Percentiles rank a stretch among this genome's conserved stretches.
phyloP scores from a whole-genome alignment of 257 asterid genomes.

The Lycium ferocissimum region DNA sequence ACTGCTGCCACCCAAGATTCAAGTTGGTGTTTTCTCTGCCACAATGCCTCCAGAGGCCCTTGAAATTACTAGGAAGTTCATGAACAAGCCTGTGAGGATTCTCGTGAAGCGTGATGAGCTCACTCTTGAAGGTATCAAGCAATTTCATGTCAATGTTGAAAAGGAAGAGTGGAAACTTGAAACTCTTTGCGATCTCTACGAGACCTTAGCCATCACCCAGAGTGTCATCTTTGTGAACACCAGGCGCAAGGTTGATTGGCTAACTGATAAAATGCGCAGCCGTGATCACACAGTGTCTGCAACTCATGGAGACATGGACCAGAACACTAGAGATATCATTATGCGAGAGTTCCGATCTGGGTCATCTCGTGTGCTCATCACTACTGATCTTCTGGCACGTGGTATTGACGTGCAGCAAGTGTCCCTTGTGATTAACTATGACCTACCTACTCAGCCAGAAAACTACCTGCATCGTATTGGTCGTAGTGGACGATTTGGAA shows the following conservation, averaged over 20 bases:
- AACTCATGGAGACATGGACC: conserved; percentile 61
- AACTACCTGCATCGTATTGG: conserved; percentile 86
- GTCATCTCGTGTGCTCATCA: conserved; percentile 76
- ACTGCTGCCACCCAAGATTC: conserved; percentile 56
- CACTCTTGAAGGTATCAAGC: conserved; percentile 58
- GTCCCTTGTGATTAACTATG: conserved; percentile 79
- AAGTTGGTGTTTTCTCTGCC: conserved; percentile 59
- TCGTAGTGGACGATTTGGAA: conserved; percentile 84
- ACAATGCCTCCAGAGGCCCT: conserved; percentile 64
- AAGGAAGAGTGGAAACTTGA: conserved; percentile 56
- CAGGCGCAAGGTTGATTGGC: conserved; percentile 61
- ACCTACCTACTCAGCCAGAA: conserved; percentile 86
- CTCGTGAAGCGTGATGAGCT: conserved; percentile 60
- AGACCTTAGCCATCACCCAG: conserved; percentile 57
- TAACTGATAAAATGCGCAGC: conserved; percentile 55
- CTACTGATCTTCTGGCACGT: conserved; percentile 82
- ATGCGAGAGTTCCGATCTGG: conserved; percentile 67
- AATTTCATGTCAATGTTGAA: conserved; percentile 51
- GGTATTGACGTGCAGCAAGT: conserved; percentile 89
- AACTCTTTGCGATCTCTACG: conserved; percentile 56
- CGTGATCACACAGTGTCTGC: conserved; percentile 59
- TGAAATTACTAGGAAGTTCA: conserved; percentile 57
- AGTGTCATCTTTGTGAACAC: conserved; percentile 59
- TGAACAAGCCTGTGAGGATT: conserved; percentile 58
- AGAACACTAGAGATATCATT: conserved; percentile 58